Base-by-base conservation (phyloP, 1,284 basidiomycete species). In the Wolfiporia cocos region DNA sequence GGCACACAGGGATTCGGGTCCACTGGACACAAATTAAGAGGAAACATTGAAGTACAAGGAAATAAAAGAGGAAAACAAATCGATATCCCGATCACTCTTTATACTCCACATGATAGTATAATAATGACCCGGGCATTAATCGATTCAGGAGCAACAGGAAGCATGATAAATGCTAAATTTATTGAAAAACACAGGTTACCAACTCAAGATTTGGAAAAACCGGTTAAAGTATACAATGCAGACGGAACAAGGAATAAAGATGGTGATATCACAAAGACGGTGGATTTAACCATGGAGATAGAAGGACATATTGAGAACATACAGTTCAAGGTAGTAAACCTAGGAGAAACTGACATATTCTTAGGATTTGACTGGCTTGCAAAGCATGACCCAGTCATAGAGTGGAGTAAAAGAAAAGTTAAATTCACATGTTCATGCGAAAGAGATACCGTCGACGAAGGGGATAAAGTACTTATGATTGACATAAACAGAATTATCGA, bases 281-380 rank as follows among this genome's bases (percentile, higher is more conserved):
- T 17, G 12, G 6, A 9, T 14, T 6, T 33, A 7, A 6, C 15
- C 6, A 17, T 33, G 15, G 31, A 6, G 7, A 17, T 17, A 9
- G 31, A 33, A 33, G 31, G 31, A 33, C 12, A 33, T 6, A 33
- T 17, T 6, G 6, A 10, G 18, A 33, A 6, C 12, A 10, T 33
- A 6, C 6, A 33, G 12, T 17, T 14, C 15, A 9, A 17, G 15
- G 9, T 10, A n/a, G n/a, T n/a, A n/a, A n/a, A n/a, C n/a, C n/a
- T n/a, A n/a, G n/a, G n/a, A n/a, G n/a, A n/a, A n/a, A 17, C 18
- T 6, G 31, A 33, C 29, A 23, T 47, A 10, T 47, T 40, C 34
- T 24, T 47, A 4, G 46, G 46, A 22, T 35, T 40, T 21, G 46
- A 47, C 6, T 47, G 41, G 46, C 18, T 47, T 33, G 11, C 11